Evolutionary conservation across 257 asterid species (phyloP).

Genomic region (Solanum corneliomulleri): DNA sequence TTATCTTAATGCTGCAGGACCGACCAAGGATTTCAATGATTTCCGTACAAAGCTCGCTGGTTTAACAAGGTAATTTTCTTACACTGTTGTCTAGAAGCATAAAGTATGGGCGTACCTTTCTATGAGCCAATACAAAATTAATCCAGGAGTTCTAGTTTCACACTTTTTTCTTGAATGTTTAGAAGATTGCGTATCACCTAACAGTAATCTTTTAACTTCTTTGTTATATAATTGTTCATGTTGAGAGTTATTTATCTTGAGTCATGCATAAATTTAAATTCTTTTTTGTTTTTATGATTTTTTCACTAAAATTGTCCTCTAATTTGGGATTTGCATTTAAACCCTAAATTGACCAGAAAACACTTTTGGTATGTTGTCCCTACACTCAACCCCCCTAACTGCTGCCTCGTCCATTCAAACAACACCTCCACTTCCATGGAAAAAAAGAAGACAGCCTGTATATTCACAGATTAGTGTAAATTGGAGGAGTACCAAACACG

Average conservation of each 20-base stretch:
- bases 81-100: background rate
- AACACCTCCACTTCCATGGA: background rate
- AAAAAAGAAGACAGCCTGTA: background rate
- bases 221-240: background rate
- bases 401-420: background rate
- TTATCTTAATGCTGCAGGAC: slow-evolving; percentile 47
- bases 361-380: background rate
- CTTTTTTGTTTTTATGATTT: background rate
- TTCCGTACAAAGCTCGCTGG: slow-evolving; percentile 97
- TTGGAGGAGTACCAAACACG: background rate
- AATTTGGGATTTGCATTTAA: background rate
- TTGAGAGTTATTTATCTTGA: background rate
- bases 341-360: background rate
- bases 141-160: background rate
- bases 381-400: background rate
- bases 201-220: background rate
- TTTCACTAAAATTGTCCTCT: background rate
- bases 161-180: background rate
- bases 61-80: slow-evolving; percentile 59
- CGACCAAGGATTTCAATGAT: slow-evolving; percentile 72
- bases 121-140: background rate
- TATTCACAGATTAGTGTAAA: background rate
- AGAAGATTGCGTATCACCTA: background rate
- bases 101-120: background rate
- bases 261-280: background rate